These are phyloP conservation scores for Rhodofomes roseus DNA, from an alignment of 1,284 basidiomycete genomes.

Conservation along the genomic window DNA sequence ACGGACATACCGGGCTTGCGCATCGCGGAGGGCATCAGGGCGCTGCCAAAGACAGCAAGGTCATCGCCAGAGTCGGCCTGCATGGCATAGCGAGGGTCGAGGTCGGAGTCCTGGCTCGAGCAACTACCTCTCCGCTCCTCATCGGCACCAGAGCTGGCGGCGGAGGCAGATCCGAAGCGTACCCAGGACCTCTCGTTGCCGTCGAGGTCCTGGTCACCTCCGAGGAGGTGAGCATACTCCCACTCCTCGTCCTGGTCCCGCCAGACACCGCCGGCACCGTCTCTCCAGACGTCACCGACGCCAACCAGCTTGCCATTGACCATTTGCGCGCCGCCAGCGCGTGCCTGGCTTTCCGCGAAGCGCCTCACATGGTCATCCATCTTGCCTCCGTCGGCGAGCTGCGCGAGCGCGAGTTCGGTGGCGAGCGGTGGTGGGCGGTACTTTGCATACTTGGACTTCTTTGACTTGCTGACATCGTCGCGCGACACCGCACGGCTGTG, in stretches of 20 bases:
- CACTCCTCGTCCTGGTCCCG: constrained; percentile 65
- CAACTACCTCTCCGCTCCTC: constrained; percentile 41
- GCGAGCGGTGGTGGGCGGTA: constrained; percentile 23
- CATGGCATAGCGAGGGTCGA: constrained; percentile 47
- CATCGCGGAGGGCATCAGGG: constrained; percentile 18
- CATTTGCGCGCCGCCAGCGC: constrained; percentile 29
- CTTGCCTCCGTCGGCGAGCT: constrained; percentile 38
- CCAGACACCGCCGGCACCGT: constrained; percentile 61
- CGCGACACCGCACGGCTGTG: constrained; percentile 17
- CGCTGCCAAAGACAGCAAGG: constrained; percentile 28
- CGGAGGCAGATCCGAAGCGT: constrained; percentile 22
- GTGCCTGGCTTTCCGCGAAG: constrained; percentile 52
- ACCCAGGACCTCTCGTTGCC: constrained; percentile 25
- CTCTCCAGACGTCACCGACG: constrained; percentile 51
- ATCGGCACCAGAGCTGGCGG: constrained; percentile 13
- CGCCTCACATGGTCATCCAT: constrained; percentile 53
- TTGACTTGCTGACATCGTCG: constrained; percentile 25
- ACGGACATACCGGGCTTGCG: constrained; percentile 29
- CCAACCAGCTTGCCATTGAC: constrained; percentile 30
- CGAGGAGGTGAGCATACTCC: constrained; percentile 61
- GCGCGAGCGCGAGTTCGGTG: constrained; percentile 17
- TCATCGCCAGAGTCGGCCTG: constrained; percentile 37
- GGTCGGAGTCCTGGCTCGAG: constrained; percentile 49
- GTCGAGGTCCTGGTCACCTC: constrained; percentile 23
- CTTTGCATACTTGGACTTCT: constrained; percentile 40